Base-by-base conservation (phyloP, 1,284 basidiomycete species). In the Phlebopus sp. region DNA sequence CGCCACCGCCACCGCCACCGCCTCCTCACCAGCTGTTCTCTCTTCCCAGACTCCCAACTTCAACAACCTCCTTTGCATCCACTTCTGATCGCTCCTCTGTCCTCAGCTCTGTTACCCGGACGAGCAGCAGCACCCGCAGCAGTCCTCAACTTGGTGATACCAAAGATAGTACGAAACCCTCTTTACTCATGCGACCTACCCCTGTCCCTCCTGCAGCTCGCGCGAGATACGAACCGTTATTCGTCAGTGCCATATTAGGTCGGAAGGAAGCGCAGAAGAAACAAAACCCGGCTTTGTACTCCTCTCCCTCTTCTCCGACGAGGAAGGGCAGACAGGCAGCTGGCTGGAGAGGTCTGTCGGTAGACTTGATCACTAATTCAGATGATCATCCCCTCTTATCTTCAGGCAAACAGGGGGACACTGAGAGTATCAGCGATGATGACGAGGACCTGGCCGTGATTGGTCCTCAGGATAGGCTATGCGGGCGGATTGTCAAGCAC, bases 311-410 rank as follows among this genome's bases (percentile, higher is more conserved):
- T 2, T 57, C 62, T 4, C 67, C 69, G 25, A 59, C 67, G n/a
- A 72, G 72, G 47, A 76, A 76, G 45, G 59, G 63, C 13, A 66
- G 83, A 47, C 75, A 81, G 48, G 81, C 82, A 1, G 79, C 77
- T 2, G 87, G 88, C 2, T 90, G 87, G 87, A 72, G 87, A 41
- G 88, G 85, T 3, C 60, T 89, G 25, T 88, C 84, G 1, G 81
- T 90, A 19, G 88, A 90, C 63, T 64, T 87, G 44, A 79, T 82
- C 48, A 77, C 77, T 2, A 76, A 71, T 38, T 73, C 70, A 17
- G 73, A 74, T 19, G 64, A 67, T 27, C 59, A 59, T 46, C 52
- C 63, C 10, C 42, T 49, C 36, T 25, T 49, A 27, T 37, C 55
- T 46, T 30, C 42, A 44, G 58, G 35, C 27, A 54, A 59, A n/a